Percentiles rank a stretch among this genome's conserved stretches.
These are phyloP conservation scores for Eimeria sp. DNA, from an alignment of 169 alveolate genomes.

Conservation along the genomic window DNA sequence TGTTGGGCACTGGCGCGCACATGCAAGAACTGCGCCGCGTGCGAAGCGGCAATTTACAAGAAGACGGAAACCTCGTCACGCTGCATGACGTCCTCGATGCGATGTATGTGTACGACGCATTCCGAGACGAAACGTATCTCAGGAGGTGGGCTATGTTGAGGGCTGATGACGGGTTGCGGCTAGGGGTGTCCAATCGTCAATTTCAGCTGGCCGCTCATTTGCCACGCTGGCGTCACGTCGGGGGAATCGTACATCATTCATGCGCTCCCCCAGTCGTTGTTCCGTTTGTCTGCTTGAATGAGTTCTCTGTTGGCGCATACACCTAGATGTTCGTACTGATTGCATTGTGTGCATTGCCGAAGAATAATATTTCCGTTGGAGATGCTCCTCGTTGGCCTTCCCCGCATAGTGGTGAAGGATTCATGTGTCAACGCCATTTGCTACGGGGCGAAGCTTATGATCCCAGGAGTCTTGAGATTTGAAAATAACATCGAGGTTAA, in stretches of 20 bases:
- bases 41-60: slow-evolving; percentile 90
- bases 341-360: background rate
- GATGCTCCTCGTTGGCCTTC: slow-evolving; percentile 96
- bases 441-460: slow-evolving; percentile 99
- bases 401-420: slow-evolving; percentile 99
- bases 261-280: too few species aligned
- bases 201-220: background rate
- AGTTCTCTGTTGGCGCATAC: background rate
- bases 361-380: slow-evolving; percentile 98
- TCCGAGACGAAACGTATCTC: slow-evolving; percentile 96
- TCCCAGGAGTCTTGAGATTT: slow-evolving; percentile 98
- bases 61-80: slow-evolving; percentile 98
- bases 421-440: slow-evolving; percentile 99
- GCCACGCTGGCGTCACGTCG: background rate
- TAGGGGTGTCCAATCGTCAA: background rate
- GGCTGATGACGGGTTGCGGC: background rate
- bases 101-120: slow-evolving; percentile 92
- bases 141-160: slow-evolving; percentile 85
- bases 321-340: background rate
- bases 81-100: slow-evolving; percentile 99
- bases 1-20: slow-evolving; percentile 99
- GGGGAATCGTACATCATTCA: background rate
- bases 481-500: slow-evolving; percentile 98
- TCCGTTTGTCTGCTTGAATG: too few species aligned
- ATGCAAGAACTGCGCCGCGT: slow-evolving; percentile 99